phyloP scores from a whole-genome alignment of 2,329 filamentous ascomycete genomes.

The Sporothrix pseudoabietina region DNA sequence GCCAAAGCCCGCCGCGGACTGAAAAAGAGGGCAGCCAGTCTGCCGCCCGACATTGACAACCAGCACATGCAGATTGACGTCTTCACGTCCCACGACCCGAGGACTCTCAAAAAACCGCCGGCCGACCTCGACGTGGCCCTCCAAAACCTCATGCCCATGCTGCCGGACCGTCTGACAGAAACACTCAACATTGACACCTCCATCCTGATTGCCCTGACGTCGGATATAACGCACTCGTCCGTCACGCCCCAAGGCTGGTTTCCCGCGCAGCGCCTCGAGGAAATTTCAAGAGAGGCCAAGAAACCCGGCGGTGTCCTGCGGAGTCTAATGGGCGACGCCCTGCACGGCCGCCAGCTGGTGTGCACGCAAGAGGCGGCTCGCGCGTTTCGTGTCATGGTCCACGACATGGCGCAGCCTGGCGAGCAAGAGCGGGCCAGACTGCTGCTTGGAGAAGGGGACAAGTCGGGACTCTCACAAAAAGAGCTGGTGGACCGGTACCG shows the following conservation, averaged over 20 bases:
- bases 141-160: slow-evolving; percentile 34
- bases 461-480: not conserved
- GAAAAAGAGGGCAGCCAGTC: not conserved
- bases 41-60: slow-evolving; percentile 33
- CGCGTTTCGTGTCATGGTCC: slow-evolving; percentile 68
- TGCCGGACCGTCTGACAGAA: slow-evolving; percentile 36
- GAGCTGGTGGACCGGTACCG: slow-evolving; percentile 41
- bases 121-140: slow-evolving; percentile 35
- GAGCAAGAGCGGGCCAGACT: slow-evolving; percentile 62
- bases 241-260: slow-evolving; percentile 45
- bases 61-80: slow-evolving; percentile 36
- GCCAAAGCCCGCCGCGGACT: slow-evolving; percentile 33
- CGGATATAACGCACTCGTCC: slow-evolving; percentile 66
- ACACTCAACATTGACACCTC: slow-evolving; percentile 67
- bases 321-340: slow-evolving; percentile 61
- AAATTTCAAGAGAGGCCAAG: slow-evolving; percentile 65
- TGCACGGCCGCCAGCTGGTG: slow-evolving; percentile 59
- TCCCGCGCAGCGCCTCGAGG: slow-evolving; percentile 62
- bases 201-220: slow-evolving; percentile 70
- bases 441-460: slow-evolving; percentile 41
- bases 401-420: slow-evolving; percentile 62
- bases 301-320: slow-evolving; percentile 58
- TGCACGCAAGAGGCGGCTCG: slow-evolving; percentile 67
- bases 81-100: slow-evolving; percentile 38
- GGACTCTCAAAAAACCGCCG: slow-evolving; percentile 34